Evolutionary conservation across 208 protist genomes (phyloP).

Genomic region (Crithidia brevicula): DNA sequence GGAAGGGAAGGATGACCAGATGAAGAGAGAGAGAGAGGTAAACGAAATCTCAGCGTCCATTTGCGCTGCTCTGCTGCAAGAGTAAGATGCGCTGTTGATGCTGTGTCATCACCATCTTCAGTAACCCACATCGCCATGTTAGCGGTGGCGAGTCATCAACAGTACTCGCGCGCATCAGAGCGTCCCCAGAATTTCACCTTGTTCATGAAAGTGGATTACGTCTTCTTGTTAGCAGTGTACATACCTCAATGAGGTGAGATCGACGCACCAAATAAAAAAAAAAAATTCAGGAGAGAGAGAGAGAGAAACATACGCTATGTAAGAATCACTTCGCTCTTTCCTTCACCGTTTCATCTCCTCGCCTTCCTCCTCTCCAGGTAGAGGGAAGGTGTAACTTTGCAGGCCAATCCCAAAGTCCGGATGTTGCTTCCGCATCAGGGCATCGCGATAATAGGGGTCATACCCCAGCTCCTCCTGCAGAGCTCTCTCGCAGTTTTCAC

Average conservation of each 20-base stretch:
- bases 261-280: not conserved
- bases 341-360: not conserved
- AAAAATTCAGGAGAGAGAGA: not conserved
- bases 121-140: too few relatives aligned
- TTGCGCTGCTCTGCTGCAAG: too few relatives aligned
- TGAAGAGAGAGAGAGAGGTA: not conserved
- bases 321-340: not conserved
- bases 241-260: too few relatives aligned
- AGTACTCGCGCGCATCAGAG: too few relatives aligned
- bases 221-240: not conserved
- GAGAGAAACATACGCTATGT: not conserved
- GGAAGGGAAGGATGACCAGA: not conserved
- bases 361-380: not conserved
- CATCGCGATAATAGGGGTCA: constrained; percentile 20
- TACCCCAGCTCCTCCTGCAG: constrained; percentile 23
- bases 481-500: not conserved
- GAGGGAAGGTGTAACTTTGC: constrained; percentile 7
- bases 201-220: not conserved
- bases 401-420: not conserved
- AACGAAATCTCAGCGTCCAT: not conserved
- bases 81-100: too few relatives aligned
- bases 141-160: too few relatives aligned
- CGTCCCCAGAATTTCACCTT: too few relatives aligned
- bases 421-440: not conserved
- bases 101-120: too few relatives aligned